Evolutionary conservation across 2,329 filamentous ascomycete genomes (phyloP).

Genomic region (Claviceps monticola): DNA sequence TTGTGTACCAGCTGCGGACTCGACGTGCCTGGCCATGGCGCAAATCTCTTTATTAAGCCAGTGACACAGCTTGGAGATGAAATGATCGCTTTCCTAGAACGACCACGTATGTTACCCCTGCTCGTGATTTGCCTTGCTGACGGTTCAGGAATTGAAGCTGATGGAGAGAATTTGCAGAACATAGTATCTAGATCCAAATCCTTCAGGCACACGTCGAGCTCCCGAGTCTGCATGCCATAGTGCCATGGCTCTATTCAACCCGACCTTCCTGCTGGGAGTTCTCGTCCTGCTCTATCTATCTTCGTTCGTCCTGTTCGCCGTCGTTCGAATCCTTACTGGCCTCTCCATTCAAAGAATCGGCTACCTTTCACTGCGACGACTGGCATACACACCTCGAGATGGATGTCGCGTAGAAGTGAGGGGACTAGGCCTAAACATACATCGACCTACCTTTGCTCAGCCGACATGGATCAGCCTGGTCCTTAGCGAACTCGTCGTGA

Average conservation of each 20-base stretch:
- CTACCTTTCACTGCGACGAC: conserved; percentile 78
- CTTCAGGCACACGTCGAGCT: neutral
- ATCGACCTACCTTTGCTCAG: conserved; percentile 90
- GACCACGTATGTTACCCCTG: conserved; percentile 1
- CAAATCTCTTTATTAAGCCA: conserved; percentile 1
- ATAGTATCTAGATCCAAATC: neutral
- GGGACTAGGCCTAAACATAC: conserved; percentile 73
- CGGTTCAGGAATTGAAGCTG: neutral
- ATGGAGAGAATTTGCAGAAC: neutral
- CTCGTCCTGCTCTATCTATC: conserved; percentile 76
- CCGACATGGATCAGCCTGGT: conserved; percentile 93
- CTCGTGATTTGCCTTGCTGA: neutral
- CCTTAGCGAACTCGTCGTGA: conserved; percentile 72
- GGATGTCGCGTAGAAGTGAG: conserved; percentile 82
- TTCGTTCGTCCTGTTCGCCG: conserved; percentile 85
- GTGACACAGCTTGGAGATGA: conserved; percentile 1
- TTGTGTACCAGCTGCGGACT: neutral
- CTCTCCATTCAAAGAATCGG: conserved; percentile 92
- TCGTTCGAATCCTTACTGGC: conserved; percentile 83
- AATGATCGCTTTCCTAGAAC: conserved; percentile 1
- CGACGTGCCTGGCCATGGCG: conserved; percentile 2
- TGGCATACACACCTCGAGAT: conserved; percentile 80
- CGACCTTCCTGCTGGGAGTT: conserved; percentile 77
- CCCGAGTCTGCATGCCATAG: neutral
- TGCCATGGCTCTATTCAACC: conserved; percentile 51